Conservation (phyloP, 2,329 filamentous ascomycete genomes). For the Cercospora sp. region DNA sequence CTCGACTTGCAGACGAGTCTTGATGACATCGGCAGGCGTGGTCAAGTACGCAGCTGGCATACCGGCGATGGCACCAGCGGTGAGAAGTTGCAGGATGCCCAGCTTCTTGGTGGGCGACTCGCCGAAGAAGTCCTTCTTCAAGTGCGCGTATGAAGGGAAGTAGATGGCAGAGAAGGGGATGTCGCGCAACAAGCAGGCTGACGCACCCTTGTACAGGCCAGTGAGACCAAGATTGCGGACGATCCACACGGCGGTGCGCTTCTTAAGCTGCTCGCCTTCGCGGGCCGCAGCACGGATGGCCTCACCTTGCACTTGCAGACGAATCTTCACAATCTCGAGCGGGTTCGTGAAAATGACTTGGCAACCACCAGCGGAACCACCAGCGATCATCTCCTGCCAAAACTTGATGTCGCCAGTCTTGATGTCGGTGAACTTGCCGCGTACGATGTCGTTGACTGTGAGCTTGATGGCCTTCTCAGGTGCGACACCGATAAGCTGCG, state of each 20-base stretch:
- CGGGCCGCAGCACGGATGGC: constrained; percentile 73
- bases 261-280: constrained; percentile 75
- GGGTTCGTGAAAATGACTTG: constrained; percentile 99
- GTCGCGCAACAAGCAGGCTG: constrained; percentile 89
- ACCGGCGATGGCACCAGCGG: constrained; percentile 79
- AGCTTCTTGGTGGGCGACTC: constrained; percentile 85
- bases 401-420: constrained; percentile 71
- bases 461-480: constrained; percentile 99
- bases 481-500: constrained; percentile 95
- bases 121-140: constrained; percentile 93
- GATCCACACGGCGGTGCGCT: constrained; percentile 96
- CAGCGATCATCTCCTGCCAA: constrained; percentile 75
- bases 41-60: constrained; percentile 74
- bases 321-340: constrained; percentile 98
- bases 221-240: constrained; percentile 90
- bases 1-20: constrained; percentile 96
- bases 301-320: constrained; percentile 95
- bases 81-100: constrained; percentile 84
- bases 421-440: constrained; percentile 70
- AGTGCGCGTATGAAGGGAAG: constrained; percentile 92
- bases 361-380: constrained; percentile 85
- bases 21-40: constrained; percentile 98
- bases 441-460: constrained; percentile 93
- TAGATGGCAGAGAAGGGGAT: constrained; percentile 98
- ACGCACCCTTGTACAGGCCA: constrained; percentile 94